A percentile compares a stretch with the other conserved stretches of the same genome.
These are phyloP conservation scores for Taxillus chinensis DNA, from an alignment of 164 flowering plant genomes.

Conservation along the genomic window DNA sequence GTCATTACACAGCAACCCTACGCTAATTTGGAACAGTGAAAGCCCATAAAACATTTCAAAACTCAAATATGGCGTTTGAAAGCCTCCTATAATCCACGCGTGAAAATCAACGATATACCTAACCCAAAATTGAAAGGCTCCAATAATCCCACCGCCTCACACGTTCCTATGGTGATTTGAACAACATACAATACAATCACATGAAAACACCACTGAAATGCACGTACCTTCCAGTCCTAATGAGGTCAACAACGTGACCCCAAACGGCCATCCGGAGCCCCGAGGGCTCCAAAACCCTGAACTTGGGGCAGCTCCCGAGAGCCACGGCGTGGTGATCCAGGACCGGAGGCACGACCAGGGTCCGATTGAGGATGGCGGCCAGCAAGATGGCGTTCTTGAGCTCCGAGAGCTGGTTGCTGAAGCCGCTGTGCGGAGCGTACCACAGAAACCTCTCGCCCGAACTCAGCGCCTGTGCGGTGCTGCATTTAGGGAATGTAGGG, in stretches of 20 bases:
- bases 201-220: background rate
- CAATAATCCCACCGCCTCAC: too few relatives aligned
- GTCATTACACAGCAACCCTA: too few relatives aligned
- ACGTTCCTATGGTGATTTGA: too few relatives aligned
- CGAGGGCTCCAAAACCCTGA: constrained; percentile 55
- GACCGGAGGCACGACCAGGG: constrained; percentile 79
- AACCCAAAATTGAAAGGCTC: too few relatives aligned
- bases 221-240: constrained; percentile 47
- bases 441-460: constrained; percentile 44
- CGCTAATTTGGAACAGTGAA: too few relatives aligned
- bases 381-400: constrained; percentile 67
- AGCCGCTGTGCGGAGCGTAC: constrained; percentile 94
- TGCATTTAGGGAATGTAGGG: constrained; percentile 16
- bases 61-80: too few relatives aligned
- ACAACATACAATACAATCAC: too few relatives aligned
- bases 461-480: background rate
- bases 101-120: too few relatives aligned
- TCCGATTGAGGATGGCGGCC: constrained; percentile 70
- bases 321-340: constrained; percentile 91
- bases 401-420: constrained; percentile 91
- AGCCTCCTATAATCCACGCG: too few relatives aligned
- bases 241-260: constrained; percentile 53
- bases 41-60: too few relatives aligned
- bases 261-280: constrained; percentile 62
- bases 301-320: constrained; percentile 90